Percentiles rank a stretch among this genome's conserved stretches.
phyloP scores from a whole-genome alignment of 2,329 filamentous ascomycete species.

The Pleurostoma richardsiae region DNA sequence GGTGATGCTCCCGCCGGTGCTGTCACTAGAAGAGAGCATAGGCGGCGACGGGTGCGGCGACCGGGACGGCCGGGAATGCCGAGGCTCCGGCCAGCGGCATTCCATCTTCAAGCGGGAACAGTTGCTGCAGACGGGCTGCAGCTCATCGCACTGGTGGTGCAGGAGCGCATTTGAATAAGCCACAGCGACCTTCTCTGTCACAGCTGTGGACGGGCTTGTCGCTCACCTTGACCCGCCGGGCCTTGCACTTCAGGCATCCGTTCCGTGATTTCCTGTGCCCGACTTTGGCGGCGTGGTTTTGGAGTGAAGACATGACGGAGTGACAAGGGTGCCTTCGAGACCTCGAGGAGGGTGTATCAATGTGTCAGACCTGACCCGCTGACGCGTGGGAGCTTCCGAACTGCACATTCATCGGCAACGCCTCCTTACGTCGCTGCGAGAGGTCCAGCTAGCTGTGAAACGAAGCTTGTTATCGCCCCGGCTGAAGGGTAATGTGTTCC shows the following conservation, averaged over 20 bases:
- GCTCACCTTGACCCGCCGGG: conserved; percentile 18
- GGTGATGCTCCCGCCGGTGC: background rate
- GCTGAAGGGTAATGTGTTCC: no score
- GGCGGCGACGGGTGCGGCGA: conserved; percentile 2
- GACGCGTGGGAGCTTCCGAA: no score
- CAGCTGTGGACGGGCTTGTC: background rate
- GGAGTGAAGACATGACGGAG: background rate
- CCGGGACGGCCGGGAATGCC: background rate
- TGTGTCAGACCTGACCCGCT: no score
- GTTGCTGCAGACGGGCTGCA: conserved; percentile 15
- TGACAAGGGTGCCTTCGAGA: no score
- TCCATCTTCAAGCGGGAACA: conserved; percentile 15
- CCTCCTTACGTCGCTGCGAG: no score
- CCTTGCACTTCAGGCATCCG: conserved; percentile 21
- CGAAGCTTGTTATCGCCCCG: no score
- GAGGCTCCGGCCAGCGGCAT: conserved; percentile 12
- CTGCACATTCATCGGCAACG: no score
- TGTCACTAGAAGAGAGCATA: background rate
- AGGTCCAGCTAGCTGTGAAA: no score
- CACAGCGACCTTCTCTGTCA: no score
- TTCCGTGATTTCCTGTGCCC: conserved; percentile 24
- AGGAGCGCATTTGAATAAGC: no score
- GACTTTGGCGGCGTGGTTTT: conserved; percentile 13
- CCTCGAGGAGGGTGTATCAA: no score
- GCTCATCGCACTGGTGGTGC: conserved; percentile 15